A percentile compares a stretch with the other conserved stretches of the same genome.
These are phyloP conservation scores for Gautieria morchelliformis DNA, from an alignment of 768 basidiomycete species.

Conservation along the genomic window DNA sequence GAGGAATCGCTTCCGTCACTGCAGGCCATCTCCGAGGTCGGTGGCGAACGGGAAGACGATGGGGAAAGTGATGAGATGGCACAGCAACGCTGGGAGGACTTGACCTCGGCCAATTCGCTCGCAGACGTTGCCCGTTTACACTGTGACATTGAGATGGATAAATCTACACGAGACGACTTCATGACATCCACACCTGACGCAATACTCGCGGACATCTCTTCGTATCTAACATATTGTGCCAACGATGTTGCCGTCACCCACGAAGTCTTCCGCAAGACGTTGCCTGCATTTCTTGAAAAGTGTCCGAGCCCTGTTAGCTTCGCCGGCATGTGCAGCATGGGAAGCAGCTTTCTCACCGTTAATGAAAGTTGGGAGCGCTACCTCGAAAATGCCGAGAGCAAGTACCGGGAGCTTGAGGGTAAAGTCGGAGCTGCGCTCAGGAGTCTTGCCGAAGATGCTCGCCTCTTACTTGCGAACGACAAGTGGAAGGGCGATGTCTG, in stretches of 20 bases:
- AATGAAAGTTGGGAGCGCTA: conserved; percentile 86
- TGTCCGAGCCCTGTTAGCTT: conserved; percentile 94
- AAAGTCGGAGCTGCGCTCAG: conserved; percentile 52
- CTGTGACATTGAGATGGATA: conserved; percentile 72
- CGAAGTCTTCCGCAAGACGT: conserved; percentile 60
- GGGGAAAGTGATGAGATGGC: not conserved
- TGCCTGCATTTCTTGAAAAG: conserved; percentile 70
- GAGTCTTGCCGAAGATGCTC: conserved; percentile 54
- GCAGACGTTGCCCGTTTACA: conserved; percentile 88
- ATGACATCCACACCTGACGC: conserved; percentile 57
- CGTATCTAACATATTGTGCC: conserved; percentile 80
- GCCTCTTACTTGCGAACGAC: conserved; percentile 36
- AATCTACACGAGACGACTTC: conserved; percentile 68
- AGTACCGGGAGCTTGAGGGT: conserved; percentile 62
- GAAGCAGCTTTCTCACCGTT: conserved; percentile 82
- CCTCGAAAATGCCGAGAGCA: conserved; percentile 63
- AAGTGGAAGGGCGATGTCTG: conserved; percentile 69
- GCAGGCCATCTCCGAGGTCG: conserved; percentile 14
- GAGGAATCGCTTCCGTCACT: conserved; percentile 29
- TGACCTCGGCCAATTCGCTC: conserved; percentile 87
- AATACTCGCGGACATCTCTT: conserved; percentile 53
- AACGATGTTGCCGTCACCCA: conserved; percentile 81
- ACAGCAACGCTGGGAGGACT: conserved; percentile 76
- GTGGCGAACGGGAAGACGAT: not conserved
- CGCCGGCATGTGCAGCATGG: conserved; percentile 86